A percentile compares a stretch with the other conserved stretches of the same genome.
These are phyloP conservation scores for Candida incommunis DNA, from an alignment of 805 yeast species.

Conservation along the genomic window DNA sequence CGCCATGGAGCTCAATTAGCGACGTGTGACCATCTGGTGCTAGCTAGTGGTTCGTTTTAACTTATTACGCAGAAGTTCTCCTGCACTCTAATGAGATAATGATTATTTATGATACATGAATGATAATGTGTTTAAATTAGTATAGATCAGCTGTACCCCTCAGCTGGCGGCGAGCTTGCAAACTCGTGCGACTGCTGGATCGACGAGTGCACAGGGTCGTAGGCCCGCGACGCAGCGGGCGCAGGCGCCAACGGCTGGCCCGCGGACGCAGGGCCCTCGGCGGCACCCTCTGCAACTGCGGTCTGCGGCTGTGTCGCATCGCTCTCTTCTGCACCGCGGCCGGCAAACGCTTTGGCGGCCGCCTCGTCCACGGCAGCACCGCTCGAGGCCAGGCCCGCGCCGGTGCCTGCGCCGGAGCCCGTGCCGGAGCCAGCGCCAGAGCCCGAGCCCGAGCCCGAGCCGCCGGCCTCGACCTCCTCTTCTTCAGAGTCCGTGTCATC, in stretches of 20 bases:
- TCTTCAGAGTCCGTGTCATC: constrained; percentile 9
- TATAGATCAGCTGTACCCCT: too few species aligned
- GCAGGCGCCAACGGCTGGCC: constrained; percentile 76
- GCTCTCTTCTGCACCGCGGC: constrained; percentile 2
- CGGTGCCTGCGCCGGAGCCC: too few species aligned
- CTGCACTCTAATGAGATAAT: neutral
- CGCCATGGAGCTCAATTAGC: constrained; percentile 1
- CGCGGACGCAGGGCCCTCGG: constrained; percentile 28
- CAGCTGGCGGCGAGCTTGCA: too few species aligned
- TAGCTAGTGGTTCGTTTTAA: too few species aligned
- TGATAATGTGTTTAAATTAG: neutral
- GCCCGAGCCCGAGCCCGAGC: neutral
- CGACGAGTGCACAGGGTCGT: neutral
- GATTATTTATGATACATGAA: constrained; percentile 1
- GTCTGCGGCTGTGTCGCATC: neutral
- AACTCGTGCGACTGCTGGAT: too few species aligned
- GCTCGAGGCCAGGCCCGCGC: too few species aligned
- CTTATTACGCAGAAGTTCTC: neutral
- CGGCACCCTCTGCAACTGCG: constrained; percentile 3
- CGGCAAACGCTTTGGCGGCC: too few species aligned
- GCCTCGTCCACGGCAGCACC: too few species aligned
- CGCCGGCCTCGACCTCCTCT: constrained; percentile 3
- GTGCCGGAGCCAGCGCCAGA: constrained; percentile 17
- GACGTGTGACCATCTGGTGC: too few species aligned
- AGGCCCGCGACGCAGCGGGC: constrained; percentile 34